These are phyloP conservation scores for sorghum (Sorghum bicolor) DNA, from an alignment of 176 grass and related monocot species.

Conservation along the genomic window DNA sequence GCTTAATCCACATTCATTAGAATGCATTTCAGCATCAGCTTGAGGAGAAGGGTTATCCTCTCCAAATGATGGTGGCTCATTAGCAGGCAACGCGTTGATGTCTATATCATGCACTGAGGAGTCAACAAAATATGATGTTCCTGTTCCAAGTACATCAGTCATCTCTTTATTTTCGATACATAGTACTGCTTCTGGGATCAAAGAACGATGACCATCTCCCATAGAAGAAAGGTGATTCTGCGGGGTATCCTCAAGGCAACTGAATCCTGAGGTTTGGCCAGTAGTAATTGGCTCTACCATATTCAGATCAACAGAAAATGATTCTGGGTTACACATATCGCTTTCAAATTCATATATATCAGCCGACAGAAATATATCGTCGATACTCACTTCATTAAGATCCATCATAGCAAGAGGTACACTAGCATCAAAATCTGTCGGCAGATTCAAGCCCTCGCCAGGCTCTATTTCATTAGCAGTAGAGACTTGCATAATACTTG, in stretches of 20 bases:
- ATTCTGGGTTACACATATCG: conserved; percentile 1
- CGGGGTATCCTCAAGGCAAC: neutral
- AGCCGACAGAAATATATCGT: conserved; percentile 44
- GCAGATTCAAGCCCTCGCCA: neutral
- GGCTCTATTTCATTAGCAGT: conserved; percentile 1
- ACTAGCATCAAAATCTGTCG: neutral
- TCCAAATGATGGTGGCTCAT: neutral
- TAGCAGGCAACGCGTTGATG: neutral
- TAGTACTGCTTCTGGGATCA: neutral
- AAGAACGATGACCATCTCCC: neutral
- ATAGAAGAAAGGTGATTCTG: neutral
- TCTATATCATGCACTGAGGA: neutral
- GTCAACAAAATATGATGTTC: neutral
- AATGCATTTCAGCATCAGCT: neutral
- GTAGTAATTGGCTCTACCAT: neutral
- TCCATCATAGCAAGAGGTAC: conserved; percentile 35
- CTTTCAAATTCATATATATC: conserved; percentile 37
- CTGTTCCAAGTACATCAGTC: neutral
- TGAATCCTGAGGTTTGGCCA: neutral
- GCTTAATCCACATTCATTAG: neutral
- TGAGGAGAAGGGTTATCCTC: neutral
- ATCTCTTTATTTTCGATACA: conserved; percentile 13
- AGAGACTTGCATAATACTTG: too few relatives aligned
- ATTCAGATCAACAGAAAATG: conserved; percentile 6
- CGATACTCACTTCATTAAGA: conserved; percentile 23